Conservation (phyloP, 2,329 filamentous ascomycete genomes). For the Ilyonectria robusta region DNA sequence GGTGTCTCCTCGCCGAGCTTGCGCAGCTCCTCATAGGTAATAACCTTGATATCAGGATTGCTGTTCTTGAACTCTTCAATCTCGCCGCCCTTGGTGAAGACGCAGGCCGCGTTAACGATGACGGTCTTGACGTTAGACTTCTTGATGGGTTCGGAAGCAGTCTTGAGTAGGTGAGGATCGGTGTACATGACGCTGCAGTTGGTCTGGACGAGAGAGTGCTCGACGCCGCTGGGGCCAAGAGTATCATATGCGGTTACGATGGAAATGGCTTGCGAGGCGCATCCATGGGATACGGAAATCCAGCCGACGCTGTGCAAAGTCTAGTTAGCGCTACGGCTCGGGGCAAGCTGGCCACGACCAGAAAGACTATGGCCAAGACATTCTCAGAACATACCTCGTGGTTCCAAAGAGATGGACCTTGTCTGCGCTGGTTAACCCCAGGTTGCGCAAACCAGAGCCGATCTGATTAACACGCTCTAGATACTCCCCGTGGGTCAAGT, state of each 20-base stretch:
- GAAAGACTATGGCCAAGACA: neutral
- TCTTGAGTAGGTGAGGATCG: conserved; percentile 82
- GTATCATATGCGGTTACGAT: conserved; percentile 98
- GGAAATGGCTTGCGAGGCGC: conserved; percentile 87
- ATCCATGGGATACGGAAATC: conserved; percentile 83
- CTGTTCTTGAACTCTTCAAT: conserved; percentile 70
- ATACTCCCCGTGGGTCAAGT: conserved; percentile 85
- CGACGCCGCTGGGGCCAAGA: conserved; percentile 85
- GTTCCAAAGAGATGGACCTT: conserved; percentile 86
- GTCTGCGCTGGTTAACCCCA: conserved; percentile 78
- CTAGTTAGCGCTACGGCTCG: conserved; percentile 6
- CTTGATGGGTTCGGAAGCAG: conserved; percentile 69
- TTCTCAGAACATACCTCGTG: conserved; percentile 72
- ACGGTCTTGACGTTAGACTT: conserved; percentile 70
- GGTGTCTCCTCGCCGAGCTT: conserved; percentile 76
- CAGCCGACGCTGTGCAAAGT: conserved; percentile 75
- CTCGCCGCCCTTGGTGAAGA: conserved; percentile 66
- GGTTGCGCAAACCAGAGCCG: conserved; percentile 80
- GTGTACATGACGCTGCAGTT: conserved; percentile 87
- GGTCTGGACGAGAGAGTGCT: conserved; percentile 89
- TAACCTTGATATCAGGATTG: conserved; percentile 66
- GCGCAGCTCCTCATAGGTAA: conserved; percentile 70
- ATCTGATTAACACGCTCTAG: conserved; percentile 77
- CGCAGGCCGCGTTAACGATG: conserved; percentile 73
- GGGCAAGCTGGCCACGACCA: neutral